Evolutionary conservation across 129 eudicot species (phyloP), one percentile per base, ranked within the genome.

Genomic region (Lactuca sativa): DNA sequence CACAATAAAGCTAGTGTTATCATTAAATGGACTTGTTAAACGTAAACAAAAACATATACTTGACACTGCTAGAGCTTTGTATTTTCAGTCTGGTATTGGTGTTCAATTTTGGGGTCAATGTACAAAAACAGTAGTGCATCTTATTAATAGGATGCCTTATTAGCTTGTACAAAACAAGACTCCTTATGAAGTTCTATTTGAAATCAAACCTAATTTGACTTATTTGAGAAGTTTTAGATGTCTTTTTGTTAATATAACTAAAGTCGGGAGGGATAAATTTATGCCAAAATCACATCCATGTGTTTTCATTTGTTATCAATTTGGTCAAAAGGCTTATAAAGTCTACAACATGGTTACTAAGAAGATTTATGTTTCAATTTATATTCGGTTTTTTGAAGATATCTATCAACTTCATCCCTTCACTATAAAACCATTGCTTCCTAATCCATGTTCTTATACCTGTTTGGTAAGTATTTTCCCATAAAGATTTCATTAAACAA

Each of bases 51-150:
- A 21, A 21, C 21, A 21, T 21, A 21, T 1, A 21, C 21, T 21
- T 21, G 21, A 21, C 21, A 21, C 21, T 21, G 21, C 21, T 21
- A 21, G 21, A 21, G 21, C 21, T 21, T 21, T 21, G 21, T 21
- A 21, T 21, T 21, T 0, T 21, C 21, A 21, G 1, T 36, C 38
- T 0, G 3, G 38, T 5, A 36, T 36, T 36, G 38, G 38, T 3
- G 38, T 36, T 36, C 3, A 36, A 36, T 36, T 36, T 36, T 36
- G 64, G 64, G 74, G 74, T 2, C 38, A 56, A 0, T 69, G 74
- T 12, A 0, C 55, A 0, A 4, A 53, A 0, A 56, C 37, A 16
- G 32, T 62, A 4, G 40, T 52, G 0, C 41, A 69, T 34, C 3
- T 69, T 0, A 55, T 56, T 0, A 69, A 69, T 38, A 16, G 64